Base-by-base conservation (phyloP, 2,329 filamentous ascomycete genomes). In the Aquanectria penicillioides region DNA sequence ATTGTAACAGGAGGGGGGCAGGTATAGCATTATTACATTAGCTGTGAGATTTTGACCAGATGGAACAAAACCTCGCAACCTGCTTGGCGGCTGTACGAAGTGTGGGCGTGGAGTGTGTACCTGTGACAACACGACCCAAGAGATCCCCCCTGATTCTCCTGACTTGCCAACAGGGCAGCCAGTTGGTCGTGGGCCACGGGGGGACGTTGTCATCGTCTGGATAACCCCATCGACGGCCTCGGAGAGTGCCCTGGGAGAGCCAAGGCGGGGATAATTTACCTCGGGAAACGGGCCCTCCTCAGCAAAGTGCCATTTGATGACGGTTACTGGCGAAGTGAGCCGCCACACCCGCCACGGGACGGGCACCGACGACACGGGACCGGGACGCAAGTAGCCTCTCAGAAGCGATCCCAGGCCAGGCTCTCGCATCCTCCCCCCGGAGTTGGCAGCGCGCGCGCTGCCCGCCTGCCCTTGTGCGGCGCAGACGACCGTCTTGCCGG, bases 291-390 rank as follows among this genome's bases (percentile, higher is more conserved):
- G 25, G 23, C 26, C 38, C 15, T 22, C 22, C 51, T n/a, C 13
- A 38, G 22, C 15, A 46, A 28, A 41, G 23, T 23, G 20, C 25
- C 18, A 10, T 18, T 40, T 26, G 13, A 8, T 5, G 29, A 56
- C 17, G 36, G 26, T 57, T 52, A 37, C 51, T 44, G 38, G 25
- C 13, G 12, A 22, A n/a, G 41, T 43, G 52, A 69, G 56, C 57
- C 64, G 57, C 61, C 58, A 67, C 64, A 50, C 46, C 44, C 59
- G 50, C 37, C 23, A 41, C 28, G 20, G 53, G 55, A 44, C 15
- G 50, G 34, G 56, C 63, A 68, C 72, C 71, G 68, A 70, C 57
- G 68, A 74, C 71, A 67, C 68, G 72, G 72, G 60, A 66, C 70
- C 63, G 71, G 71, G 71, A 64, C 67, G 49, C 53, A 55, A 43